Base-by-base conservation (phyloP, 805 yeast genomes). In the Yarrowia sp. region DNA sequence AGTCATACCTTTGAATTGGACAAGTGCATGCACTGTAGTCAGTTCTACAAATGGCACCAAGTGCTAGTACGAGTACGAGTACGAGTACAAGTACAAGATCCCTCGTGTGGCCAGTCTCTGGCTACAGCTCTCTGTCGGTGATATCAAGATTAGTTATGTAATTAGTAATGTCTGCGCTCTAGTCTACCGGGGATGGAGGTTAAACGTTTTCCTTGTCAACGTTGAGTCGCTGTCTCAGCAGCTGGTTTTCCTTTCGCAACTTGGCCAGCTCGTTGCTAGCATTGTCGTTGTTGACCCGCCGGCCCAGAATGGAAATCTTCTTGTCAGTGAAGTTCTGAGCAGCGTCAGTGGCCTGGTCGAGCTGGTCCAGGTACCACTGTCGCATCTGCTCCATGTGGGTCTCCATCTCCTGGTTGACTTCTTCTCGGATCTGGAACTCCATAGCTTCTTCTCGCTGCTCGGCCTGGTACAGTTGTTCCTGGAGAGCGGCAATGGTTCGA, bases 381-480 rank as follows among this genome's bases (percentile, higher is more conserved):
- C 75, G 74, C 49, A 76, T 52, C 44, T 65, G 67, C 3, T 66
- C 56, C 30, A 74, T 54, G 32, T 71, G 74, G 4, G 49, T 22
- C 67, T 77, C 71, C 74, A 68, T 65, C 33, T 66, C 65, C 68
- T 75, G 66, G 66, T 74, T 67, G 69, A 77, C 46, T 41, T 70
- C 67, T 66, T 68, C 43, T n/a, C 75, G 65, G n/a, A 68, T 66
- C 30, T 68, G 64, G 65, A 56, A 58, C 65, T 72, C 74, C 7
- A 71, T 38, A 14, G 36, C 36, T 32, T 68, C 21, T 28, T 68
- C 62, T 35, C 68, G 41, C 49, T 32, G 51, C n/a, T 43, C 51
- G 6, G 28, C 40, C 21, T 51, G 51, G 54, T 56, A 48, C 30
- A 63, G 40, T 19, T 63, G 64, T n/a, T 63, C 56, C 30, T 56